These are phyloP conservation scores for Dunaliella sp. DNA, from an alignment of 139 green algal genomes.

Conservation along the genomic window DNA sequence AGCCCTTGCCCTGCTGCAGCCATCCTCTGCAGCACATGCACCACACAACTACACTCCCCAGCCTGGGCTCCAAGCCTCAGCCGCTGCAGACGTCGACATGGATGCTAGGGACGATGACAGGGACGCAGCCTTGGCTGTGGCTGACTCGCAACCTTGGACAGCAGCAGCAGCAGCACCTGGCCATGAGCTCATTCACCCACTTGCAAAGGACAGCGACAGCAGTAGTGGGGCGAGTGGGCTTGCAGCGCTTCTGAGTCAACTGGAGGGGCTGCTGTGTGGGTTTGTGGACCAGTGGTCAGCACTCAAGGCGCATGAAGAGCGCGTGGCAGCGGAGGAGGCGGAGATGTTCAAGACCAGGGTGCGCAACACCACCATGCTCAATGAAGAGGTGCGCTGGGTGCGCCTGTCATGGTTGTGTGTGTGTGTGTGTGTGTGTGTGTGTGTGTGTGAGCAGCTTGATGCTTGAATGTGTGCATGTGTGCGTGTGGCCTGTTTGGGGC, in stretches of 20 bases:
- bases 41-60: too few relatives aligned
- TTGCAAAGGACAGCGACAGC: conserved; percentile 10
- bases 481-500: too few relatives aligned
- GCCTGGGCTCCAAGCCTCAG: too few relatives aligned
- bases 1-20: background rate
- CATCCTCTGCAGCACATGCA: background rate
- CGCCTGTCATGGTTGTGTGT: background rate
- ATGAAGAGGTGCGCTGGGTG: conserved; percentile 53
- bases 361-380: conserved; percentile 45
- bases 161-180: too few relatives aligned
- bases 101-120: too few relatives aligned
- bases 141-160: too few relatives aligned
- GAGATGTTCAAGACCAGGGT: conserved; percentile 80
- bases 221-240: background rate
- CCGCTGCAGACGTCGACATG: too few relatives aligned
- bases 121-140: too few relatives aligned
- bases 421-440: too few relatives aligned
- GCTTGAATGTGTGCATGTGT: too few relatives aligned
- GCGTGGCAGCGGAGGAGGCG: conserved; percentile 60
- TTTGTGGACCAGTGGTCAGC: conserved; percentile 32
- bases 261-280: conserved; percentile 35
- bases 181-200: too few relatives aligned
- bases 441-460: too few relatives aligned
- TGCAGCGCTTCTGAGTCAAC: background rate
- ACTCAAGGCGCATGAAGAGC: conserved; percentile 60